Evolutionary conservation across 805 yeast genomes (phyloP).

Genomic region (Ogataea wickerhamii): DNA sequence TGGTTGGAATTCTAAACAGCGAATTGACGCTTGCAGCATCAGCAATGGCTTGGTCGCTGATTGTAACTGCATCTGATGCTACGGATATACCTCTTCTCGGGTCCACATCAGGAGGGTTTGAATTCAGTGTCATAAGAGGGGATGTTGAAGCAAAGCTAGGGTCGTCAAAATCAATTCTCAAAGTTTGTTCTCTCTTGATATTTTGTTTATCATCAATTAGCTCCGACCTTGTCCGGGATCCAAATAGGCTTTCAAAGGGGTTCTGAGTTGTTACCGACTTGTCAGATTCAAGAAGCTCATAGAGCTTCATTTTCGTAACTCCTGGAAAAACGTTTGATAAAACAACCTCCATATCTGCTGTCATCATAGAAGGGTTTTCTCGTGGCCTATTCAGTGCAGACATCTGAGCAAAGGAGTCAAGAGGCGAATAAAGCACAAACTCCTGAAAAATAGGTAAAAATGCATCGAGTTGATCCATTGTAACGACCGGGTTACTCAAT

Average conservation of each 20-base stretch:
- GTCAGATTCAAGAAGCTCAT: constrained; percentile 23
- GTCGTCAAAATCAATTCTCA: constrained; percentile 33
- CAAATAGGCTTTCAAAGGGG: constrained; percentile 28
- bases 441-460: constrained; percentile 33
- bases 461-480: constrained; percentile 16
- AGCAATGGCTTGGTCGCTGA: constrained; percentile 9
- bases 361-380: constrained; percentile 22
- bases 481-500: constrained; percentile 31
- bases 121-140: constrained; percentile 25
- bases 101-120: constrained; percentile 19
- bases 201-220: constrained; percentile 2
- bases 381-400: constrained; percentile 12
- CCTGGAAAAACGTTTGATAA: constrained; percentile 27
- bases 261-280: constrained; percentile 9
- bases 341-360: constrained; percentile 21
- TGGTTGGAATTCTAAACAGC: constrained; percentile 36
- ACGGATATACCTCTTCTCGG: constrained; percentile 5
- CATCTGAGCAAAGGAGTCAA: constrained; percentile 7
- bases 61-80: constrained; percentile 2
- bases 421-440: constrained; percentile 25
- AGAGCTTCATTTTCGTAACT: constrained; percentile 19
- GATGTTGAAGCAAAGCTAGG: constrained; percentile 36
- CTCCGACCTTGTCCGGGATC: constrained; percentile 1
- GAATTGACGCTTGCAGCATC: constrained; percentile 17
- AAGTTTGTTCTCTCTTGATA: constrained; percentile 1